A percentile compares a stretch with the other conserved stretches of the same genome.
phyloP scores from a whole-genome alignment of 2,329 filamentous ascomycete genomes.

The Dactylellina drechsleri region DNA sequence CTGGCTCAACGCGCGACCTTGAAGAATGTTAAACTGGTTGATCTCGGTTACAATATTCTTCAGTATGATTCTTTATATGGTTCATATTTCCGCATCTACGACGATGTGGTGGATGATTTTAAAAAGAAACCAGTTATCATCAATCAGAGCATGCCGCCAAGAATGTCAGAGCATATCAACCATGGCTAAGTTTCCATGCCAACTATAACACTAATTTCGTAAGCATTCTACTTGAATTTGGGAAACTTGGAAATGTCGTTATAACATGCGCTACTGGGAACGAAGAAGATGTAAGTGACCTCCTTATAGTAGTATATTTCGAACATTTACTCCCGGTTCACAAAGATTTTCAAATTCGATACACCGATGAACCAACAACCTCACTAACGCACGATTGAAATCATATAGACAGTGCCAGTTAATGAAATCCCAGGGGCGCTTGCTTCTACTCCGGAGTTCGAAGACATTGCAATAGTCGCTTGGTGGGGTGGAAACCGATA shows the following conservation, averaged over 20 bases:
- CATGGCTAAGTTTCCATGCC: neutral
- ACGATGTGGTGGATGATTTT: constrained; percentile 1
- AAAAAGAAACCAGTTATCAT: constrained; percentile 10
- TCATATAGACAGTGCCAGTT: neutral
- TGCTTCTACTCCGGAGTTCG: neutral
- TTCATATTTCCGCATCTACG: neutral
- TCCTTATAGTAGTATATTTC: neutral
- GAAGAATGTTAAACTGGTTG: neutral
- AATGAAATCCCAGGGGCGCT: neutral
- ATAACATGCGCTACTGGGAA: neutral
- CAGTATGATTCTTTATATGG: neutral
- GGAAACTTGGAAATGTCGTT: constrained; percentile 12
- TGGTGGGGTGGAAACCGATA: constrained; percentile 1
- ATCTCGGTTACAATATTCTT: neutral
- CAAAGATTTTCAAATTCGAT: neutral
- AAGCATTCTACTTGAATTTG: neutral
- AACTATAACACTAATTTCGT: neutral
- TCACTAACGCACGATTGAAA: neutral
- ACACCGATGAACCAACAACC: neutral
- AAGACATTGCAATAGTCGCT: constrained; percentile 12
- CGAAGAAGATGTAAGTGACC: constrained; percentile 1
- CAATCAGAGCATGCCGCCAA: neutral
- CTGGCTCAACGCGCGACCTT: neutral
- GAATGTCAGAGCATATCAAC: neutral
- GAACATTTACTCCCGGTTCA: neutral